A percentile compares a stretch with the other conserved stretches of the same genome.
Conservation (phyloP, 352 stramenopile genomes). For the Globisporangium middletonii region DNA sequence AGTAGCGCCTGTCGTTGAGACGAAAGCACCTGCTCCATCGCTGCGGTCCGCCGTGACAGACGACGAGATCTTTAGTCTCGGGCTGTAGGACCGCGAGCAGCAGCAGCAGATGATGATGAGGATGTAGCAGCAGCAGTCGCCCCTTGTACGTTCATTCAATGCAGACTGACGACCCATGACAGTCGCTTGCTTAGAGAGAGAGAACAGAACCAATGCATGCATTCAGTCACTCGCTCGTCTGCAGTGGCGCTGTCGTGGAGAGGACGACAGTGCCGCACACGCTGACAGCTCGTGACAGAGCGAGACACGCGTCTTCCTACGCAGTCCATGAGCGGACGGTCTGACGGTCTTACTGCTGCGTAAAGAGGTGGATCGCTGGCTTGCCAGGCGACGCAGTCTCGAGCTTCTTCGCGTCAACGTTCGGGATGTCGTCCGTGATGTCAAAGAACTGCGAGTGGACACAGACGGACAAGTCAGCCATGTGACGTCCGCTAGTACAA, state of each 20-base stretch:
- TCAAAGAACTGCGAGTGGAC: slow-evolving; percentile 61
- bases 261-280: no score
- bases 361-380: slow-evolving; percentile 68
- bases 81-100: slow-evolving; percentile 30
- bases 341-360: slow-evolving; percentile 26
- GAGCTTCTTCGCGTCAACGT: slow-evolving; percentile 80
- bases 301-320: no score
- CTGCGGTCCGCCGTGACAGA: slow-evolving; percentile 20
- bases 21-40: slow-evolving; percentile 5
- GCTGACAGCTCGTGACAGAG: no score
- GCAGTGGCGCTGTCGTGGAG: no score
- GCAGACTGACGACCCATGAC: no score
- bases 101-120: not conserved
- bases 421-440: slow-evolving; percentile 59
- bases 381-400: slow-evolving; percentile 79
- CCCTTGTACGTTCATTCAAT: no score
- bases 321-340: no score
- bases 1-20: not conserved
- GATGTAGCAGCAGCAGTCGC: not conserved
- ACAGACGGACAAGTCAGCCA: not conserved
- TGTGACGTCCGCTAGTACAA: not conserved
- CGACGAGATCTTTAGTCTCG: slow-evolving; percentile 81
- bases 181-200: no score
- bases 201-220: no score
- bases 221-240: no score